Evolutionary conservation across 75 land plant species (phyloP).

Genomic region (Cryptomeria japonica): DNA sequence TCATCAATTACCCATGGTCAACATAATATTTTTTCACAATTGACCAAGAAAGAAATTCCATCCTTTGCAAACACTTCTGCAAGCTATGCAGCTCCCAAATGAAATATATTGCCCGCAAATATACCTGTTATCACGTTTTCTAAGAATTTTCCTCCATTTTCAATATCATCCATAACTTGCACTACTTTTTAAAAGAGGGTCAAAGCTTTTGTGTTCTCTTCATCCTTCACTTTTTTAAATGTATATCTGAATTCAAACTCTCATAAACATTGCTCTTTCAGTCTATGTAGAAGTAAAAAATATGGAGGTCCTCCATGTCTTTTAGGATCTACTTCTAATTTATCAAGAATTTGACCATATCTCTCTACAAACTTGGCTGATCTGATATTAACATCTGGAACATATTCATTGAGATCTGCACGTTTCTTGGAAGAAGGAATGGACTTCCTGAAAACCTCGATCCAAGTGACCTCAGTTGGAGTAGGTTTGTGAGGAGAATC

Average conservation of each 20-base stretch:
- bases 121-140: slow-evolving; percentile 87
- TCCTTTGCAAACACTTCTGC: slow-evolving; percentile 88
- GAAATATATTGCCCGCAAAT: slow-evolving; percentile 97
- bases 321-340: slow-evolving; percentile 82
- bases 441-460: slow-evolving; percentile 81
- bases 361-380: slow-evolving; percentile 38
- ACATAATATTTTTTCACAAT: slow-evolving; percentile 79
- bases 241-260: slow-evolving; percentile 92
- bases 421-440: slow-evolving; percentile 54
- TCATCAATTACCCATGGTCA: slow-evolving; percentile 99
- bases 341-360: slow-evolving; percentile 79
- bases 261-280: slow-evolving; percentile 80
- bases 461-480: slow-evolving; percentile 82
- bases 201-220: slow-evolving; percentile 92
- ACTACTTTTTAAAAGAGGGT: slow-evolving; percentile 68
- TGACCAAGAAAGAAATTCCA: slow-evolving; percentile 85
- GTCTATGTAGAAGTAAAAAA: slow-evolving; percentile 90
- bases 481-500: slow-evolving; percentile 83
- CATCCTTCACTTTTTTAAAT: slow-evolving; percentile 94
- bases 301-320: slow-evolving; percentile 97
- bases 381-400: no score
- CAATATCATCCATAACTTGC: slow-evolving; percentile 69
- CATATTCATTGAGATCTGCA: no score
- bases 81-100: slow-evolving; percentile 96
- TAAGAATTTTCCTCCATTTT: slow-evolving; percentile 69